Base-by-base conservation (phyloP, 108 stramenopile species). In the Cyclotella choctawhatcheeana region DNA sequence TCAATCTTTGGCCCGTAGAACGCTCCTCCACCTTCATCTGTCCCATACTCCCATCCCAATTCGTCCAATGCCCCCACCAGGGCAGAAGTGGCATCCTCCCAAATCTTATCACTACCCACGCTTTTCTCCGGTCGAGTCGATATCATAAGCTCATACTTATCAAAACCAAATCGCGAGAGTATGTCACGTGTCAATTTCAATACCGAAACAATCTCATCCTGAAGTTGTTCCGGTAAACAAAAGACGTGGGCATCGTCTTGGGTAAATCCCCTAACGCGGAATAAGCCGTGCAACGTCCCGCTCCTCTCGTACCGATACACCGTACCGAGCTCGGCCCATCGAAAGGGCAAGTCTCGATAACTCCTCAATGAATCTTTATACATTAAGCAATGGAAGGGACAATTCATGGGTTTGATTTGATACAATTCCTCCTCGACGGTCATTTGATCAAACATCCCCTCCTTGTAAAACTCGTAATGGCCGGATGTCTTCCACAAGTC, bases 361-460 rank as follows among this genome's bases (percentile, higher is more conserved):
- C 92, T 93, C 37, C 96, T 90, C 54, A 96, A 76, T 26, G 87
- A 83, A 79, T 97, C 96, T 81, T 97, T 96, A 79, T 90, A 98
- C 95, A 99, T 97, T 43, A 99, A 82, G 83, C 98, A 98, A 84
- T 99, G 99, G 74, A 98, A 98, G 6, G 99, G 99, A 78, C 99
- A 99, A 85, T 99, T 99, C 99, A 99, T 99, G 22, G 99, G 99
- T 85, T 98, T 98, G 84, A 98, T 90, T 81, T 98, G 98, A 72
- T 96, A 98, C 47, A 84, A 63, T 60, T 97, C 96, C 45, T 94
- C 88, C 78, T 98, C 98, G 5, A 98, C 97, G 24, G 97, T 93
- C 96, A 98, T 98, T 75, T 95, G 96, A 68, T 98, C 93, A 74
- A 98, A 99, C 99, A 99, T 99, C 64, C 97, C 97, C 44, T 97